Conservation (phyloP, 2,329 filamentous ascomycete genomes). For the Phaeosphaeriaceae sp. region DNA sequence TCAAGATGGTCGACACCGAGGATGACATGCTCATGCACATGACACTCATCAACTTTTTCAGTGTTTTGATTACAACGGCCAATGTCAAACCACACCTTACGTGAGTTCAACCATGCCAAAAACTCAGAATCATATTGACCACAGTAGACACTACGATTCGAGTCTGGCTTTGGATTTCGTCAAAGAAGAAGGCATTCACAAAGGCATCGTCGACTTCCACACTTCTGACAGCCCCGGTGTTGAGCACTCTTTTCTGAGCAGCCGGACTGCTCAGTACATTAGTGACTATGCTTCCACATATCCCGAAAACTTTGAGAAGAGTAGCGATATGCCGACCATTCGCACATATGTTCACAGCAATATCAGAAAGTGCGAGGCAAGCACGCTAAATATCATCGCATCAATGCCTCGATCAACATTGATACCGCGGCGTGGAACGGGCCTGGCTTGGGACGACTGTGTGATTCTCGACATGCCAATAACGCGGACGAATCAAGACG, state of each 20-base stretch:
- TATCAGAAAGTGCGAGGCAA: constrained; percentile 61
- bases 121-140: constrained; percentile 6
- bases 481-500: constrained; percentile 60
- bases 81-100: constrained; percentile 38
- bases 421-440: constrained; percentile 51
- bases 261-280: constrained; percentile 64
- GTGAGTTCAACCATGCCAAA: constrained; percentile 21
- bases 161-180: constrained; percentile 61
- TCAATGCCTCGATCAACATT: constrained; percentile 63
- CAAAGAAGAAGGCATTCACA: constrained; percentile 58
- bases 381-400: constrained; percentile 64
- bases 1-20: constrained; percentile 62
- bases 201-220: constrained; percentile 57
- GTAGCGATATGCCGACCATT: constrained; percentile 53
- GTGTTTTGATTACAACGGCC: constrained; percentile 58
- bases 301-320: constrained; percentile 61
- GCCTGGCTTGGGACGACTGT: constrained; percentile 44
- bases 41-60: constrained; percentile 64
- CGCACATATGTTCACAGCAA: constrained; percentile 56
- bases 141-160: constrained; percentile 42
- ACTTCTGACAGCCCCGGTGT: constrained; percentile 58
- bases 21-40: constrained; percentile 67
- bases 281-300: constrained; percentile 63
- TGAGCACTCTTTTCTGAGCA: constrained; percentile 61
- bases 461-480: constrained; percentile 60